Evolutionary conservation across 805 yeast species (phyloP), one percentile per base, ranked within the genome.

Genomic region (Hanseniaspora nectarophila): DNA sequence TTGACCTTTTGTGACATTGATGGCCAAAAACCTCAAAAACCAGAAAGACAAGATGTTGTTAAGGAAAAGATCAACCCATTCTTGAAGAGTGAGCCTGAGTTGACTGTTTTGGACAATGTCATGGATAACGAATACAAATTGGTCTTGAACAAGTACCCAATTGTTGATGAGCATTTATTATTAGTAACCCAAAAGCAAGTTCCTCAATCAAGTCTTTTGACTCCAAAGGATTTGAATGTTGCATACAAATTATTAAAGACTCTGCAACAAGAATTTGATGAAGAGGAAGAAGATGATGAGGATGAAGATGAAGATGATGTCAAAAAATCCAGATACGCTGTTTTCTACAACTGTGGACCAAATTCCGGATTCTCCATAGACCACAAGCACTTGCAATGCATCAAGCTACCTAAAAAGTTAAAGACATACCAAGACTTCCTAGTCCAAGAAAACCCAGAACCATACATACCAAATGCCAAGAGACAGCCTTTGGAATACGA

Each of bases 321-420:
- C 2, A 68, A 64, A n/a, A 69, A 67, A 29, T 67, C 68, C 34
- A 72, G 76, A 53, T 82, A 85, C 73, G 72, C 89, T 63, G 88
- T 88, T 0, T 90, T 90, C 66, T 90, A 78, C 73, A 90, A 90
- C 66, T 80, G 86, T 61, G 98, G 98, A 7, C 78, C 80, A 18
- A 74, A 78, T 58, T 79, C 94, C 56, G 98, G 97, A 1, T 95
- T 95, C n/a, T 87, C 96, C 0, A 92, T 88, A 61, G 82, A 85
- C 45, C 98, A 90, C 69, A 87, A 85, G 63, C 98, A 90, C 67
- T 67, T 92, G 56, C 98, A 92, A 67, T 80, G 89, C 66, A 70
- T 90, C 74, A 72, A 78, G 42, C 69, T 85, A 42, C 94, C 95
- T 1, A 63, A 68, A 7, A 68, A 71, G 21, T 81, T 79, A 62